Evolutionary conservation across 2,329 filamentous ascomycete genomes (phyloP), one percentile per base, ranked within the genome.

Genomic region (Rhynchosporium graminicola): DNA sequence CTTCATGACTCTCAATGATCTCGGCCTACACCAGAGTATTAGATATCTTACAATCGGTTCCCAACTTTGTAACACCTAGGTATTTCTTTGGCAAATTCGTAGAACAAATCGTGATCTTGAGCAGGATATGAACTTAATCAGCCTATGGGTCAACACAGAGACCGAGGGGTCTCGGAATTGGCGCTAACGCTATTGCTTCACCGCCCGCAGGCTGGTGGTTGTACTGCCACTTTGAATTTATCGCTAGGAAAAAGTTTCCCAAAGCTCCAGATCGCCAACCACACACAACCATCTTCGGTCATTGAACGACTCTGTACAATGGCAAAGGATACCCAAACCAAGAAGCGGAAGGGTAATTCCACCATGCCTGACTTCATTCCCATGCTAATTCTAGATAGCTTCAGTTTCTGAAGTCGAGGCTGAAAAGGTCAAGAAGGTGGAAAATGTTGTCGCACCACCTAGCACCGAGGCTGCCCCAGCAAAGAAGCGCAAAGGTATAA

Each of bases 271-370:
- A 10, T 36, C 5, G 33, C 48, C 38, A 45, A 28, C 15, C 42
- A 38, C 48, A 46, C 33, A 28, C 46, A 59, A 12, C 10, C 33
- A 36, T 36, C 33, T 2, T 59, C 48, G n/a, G 28, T 5, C 10
- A 38, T 45, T 46, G 29, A 61, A 61, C 46, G 63, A 52, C 42
- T 57, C 54, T 20, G 20, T 59, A 74, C 71, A 75, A 85, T 85
- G 83, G 81, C 80, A 60, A 78, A 79, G 66, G 81, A 82, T 70
- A 76, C 77, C 67, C 82, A 82, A 69, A 76, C 76, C 46, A 85
- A 81, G 73, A 85, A 85, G 79, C 80, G 80, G 75, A 83, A 83
- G 71, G 78, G 81, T 81, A 74, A 46, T 60, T 61, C 48, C 42
- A 5, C 28, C 20, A 47, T 2, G 36, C 15, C 13, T 9, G 38